phyloP scores from a whole-genome alignment of 2,329 filamentous ascomycete genomes.

The Clarireedia sp. region DNA sequence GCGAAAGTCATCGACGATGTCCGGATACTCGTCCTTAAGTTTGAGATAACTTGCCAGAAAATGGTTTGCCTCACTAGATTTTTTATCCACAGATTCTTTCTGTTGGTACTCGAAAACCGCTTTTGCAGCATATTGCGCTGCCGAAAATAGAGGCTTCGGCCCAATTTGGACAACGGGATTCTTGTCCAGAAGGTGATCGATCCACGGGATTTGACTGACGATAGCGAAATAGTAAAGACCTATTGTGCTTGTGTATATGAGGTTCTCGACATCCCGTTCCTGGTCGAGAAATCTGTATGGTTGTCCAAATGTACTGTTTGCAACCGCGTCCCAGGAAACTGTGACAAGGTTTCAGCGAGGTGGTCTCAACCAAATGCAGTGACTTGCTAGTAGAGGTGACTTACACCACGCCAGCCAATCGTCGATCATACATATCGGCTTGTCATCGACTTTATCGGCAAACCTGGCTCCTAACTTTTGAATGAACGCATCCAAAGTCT shows the following conservation, averaged over 20 bases:
- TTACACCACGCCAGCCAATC: slow-evolving; percentile 1
- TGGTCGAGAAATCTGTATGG: neutral
- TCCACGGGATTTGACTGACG: slow-evolving; percentile 3
- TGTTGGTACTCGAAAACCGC: neutral
- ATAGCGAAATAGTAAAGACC: neutral
- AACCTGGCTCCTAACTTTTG: neutral
- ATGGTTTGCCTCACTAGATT: neutral
- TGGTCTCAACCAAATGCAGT: neutral
- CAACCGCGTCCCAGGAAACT: neutral
- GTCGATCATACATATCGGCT: neutral
- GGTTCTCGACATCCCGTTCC: neutral
- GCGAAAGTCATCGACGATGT: neutral
- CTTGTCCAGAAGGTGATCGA: neutral
- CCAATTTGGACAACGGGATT: neutral
- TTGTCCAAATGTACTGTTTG: neutral
- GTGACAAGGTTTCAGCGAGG: neutral
- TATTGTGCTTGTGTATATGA: neutral
- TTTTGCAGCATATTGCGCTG: neutral
- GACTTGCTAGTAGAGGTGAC: neutral
- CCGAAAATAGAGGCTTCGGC: neutral
- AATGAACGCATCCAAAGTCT: neutral
- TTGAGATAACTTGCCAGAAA: neutral
- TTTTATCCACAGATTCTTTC: neutral
- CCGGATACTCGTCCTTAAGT: neutral
- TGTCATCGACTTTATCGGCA: neutral